Percentiles rank a stretch among this genome's conserved stretches.
phyloP scores from a whole-genome alignment of 164 flowering plant species.

The Dillenia turbinata region DNA sequence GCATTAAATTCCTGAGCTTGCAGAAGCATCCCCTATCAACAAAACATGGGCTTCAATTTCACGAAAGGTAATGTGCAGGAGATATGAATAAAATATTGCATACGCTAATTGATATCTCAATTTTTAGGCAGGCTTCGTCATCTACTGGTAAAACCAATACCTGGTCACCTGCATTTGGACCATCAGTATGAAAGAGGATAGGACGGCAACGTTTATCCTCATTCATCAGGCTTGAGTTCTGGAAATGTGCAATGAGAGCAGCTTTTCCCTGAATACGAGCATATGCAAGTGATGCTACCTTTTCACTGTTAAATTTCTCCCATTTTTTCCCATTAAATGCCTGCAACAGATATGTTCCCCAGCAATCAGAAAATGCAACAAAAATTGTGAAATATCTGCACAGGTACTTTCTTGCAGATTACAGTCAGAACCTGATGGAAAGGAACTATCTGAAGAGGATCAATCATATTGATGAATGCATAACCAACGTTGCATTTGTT shows the following conservation, averaged over 20 bases:
- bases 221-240: constrained; percentile 92
- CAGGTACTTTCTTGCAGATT: not conserved
- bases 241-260: constrained; percentile 86
- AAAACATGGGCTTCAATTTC: too few species aligned
- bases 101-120: too few species aligned
- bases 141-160: constrained; percentile 21
- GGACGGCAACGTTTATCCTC: constrained; percentile 95
- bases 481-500: constrained; percentile 93
- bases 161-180: constrained; percentile 93
- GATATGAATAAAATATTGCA: too few species aligned
- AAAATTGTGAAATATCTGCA: not conserved
- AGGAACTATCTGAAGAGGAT: constrained; percentile 59
- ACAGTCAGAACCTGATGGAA: constrained; percentile 56
- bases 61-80: too few species aligned
- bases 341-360: constrained; percentile 26
- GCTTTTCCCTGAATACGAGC: constrained; percentile 88
- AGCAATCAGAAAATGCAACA: not conserved
- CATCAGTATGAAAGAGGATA: constrained; percentile 78
- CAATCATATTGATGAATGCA: constrained; percentile 85
- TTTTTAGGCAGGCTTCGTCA: too few species aligned
- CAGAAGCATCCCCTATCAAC: too few species aligned
- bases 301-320: constrained; percentile 95
- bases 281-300: constrained; percentile 86
- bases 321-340: constrained; percentile 84
- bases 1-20: too few species aligned